Evolutionary conservation across 768 basidiomycete genomes (phyloP), one percentile per base, ranked within the genome.

Genomic region (Podaxis pistillaris): DNA sequence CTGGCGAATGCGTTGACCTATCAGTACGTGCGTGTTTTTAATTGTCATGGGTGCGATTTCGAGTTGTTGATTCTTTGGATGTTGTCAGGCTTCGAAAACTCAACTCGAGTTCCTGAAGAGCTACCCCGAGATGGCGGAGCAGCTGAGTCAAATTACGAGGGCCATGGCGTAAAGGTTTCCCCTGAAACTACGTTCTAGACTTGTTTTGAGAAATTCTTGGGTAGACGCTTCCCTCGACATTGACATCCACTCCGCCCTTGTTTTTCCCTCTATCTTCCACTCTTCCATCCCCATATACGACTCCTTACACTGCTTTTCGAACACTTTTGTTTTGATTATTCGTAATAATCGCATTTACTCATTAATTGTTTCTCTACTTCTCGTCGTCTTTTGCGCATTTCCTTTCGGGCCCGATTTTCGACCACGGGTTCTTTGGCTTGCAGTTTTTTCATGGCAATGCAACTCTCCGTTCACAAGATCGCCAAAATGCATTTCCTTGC

Each of bases 111-210:
- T 97, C 75, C 79, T 89, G 72, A 80, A 85, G 71, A 87, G 85
- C 67, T 97, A 94, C 70, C 95, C 95, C 0, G 83, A 88, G 60
- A 86, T 90, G 84, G 91, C 90, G n/a, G 80, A 78, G n/a, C 83
- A 90, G 74, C 74, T 92, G 46, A 77, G 67, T 62, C 72, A 75
- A 47, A 77, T 82, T 55, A 80, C 80, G 8, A 71, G 72, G 60
- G 69, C 67, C 46, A 71, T 71, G 71, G 58, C 51, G 49, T 26
- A 58, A 28, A 17, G 19, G 19, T 7, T 15, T 28, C 1, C 38
- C 50, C 5, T 30, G 24, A 28, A n/a, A n/a, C n/a, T 28, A 44
- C 4, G 41, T n/a, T 9, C 5, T 26, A 24, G 49, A 50, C 26
- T 50, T 50, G 7, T 3, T 28, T 22, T 13, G 26, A 28, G 26